Base-by-base conservation (phyloP, 805 yeast species). In the Barnettozyma salicaria region DNA sequence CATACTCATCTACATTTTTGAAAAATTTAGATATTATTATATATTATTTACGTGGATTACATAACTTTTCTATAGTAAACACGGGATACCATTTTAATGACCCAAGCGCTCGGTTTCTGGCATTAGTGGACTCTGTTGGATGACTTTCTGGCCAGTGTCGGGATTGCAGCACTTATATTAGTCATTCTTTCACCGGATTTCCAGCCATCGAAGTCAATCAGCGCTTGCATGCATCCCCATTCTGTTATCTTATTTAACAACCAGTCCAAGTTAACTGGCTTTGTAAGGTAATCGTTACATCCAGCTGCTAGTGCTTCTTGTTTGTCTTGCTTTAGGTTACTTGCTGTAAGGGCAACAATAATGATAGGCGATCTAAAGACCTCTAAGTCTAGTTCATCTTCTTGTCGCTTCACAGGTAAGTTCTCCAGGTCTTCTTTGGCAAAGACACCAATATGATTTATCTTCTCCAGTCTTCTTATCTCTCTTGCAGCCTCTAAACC, bases 171-270 rank as follows among this genome's bases (percentile, higher is more conserved):
- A 8, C 44, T 28, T 7, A 53, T 61, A 30, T 62, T 64, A 1
- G 68, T 61, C 65, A 61, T 61, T 50, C 65, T 60, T 38, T 63
- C 65, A 8, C 68, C 68, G 26, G 66, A 65, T 48, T 74, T 77
- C 94, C 97, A 92, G 26, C 94, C 90, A 56, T 92, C 96, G 59
- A 83, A 90, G 60, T 90, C 95, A 57, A 90, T 89, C 34, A 90
- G 64, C 1, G 97, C 97, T 62, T 90, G 98, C 97, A 90, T 90
- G 60, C 97, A 90, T 1, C 98, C 97, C 97, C 97, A 92, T 60
- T 90, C 97, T 1, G 88, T 82, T 36, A 92, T 84, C 61, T 92
- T 92, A 54, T 85, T 86, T 52, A 88, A 85, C 32, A 92, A 67
- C 99, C 99, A 92, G 33, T 78, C 85, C 48, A 90, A 67, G 50